Evolutionary conservation across 2,329 filamentous ascomycete genomes (phyloP), one percentile per base, ranked within the genome.

Genomic region (Fusarium kyushuense): DNA sequence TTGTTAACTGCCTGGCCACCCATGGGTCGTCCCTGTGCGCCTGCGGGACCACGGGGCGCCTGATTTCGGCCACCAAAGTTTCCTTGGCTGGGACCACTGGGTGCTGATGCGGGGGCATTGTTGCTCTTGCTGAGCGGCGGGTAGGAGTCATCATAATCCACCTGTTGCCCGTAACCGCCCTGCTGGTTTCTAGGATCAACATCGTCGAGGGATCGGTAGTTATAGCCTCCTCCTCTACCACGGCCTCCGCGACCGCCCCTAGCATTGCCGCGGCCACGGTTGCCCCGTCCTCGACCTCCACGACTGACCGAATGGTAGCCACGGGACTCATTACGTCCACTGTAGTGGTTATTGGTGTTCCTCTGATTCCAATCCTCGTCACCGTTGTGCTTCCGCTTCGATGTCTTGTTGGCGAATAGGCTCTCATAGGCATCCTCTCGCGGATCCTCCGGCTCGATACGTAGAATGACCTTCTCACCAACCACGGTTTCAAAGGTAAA

Each of bases 401-500:
- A 80, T 35, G 81, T 79, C 74, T 86, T 90, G 73, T 86, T 89
- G 32, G 85, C 83, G 67, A 88, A 88, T 19, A 87, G 80, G 72
- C 84, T 87, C 71, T 92, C 88, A 74, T 88, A 89, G 65, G 88
- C 86, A 65, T 87, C 87, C 72, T 91, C 89, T 25, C 80, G 78
- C 4, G 82, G 80, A 51, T 89, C 81, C 66, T 95, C 92, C 53
- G 89, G 84, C 77, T 97, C 93, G 46, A 98, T 90, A 3, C 92
- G 87, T 52, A 98, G 80, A 67, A 96, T 84, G 17, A 93, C 88
- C 81, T 96, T 97, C 80, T 98, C 94, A 19, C 92, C 92, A 2
- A 98, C 92, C 0, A 88, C 89, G 1, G 92, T 94, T 66, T 96
- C 92, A 73, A 98, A 94, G 8, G 89, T 85, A 74, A 94, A 89